These are phyloP conservation scores for Chrysoporthe cubensis DNA, from an alignment of 2,329 filamentous ascomycete genomes.

Conservation along the genomic window DNA sequence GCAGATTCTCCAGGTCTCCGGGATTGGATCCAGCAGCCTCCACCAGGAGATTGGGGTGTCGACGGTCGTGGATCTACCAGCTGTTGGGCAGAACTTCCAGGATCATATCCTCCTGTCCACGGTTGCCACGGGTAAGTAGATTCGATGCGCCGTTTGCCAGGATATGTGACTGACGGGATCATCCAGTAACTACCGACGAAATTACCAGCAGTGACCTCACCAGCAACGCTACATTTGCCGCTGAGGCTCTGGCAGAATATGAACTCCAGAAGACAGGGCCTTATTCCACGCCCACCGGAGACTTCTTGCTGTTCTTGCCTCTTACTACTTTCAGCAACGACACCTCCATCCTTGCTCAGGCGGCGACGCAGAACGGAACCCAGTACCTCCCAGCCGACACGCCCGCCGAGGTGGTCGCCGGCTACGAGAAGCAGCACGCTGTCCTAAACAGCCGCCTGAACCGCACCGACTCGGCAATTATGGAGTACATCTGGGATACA, in stretches of 20 bases:
- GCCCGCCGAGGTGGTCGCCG: constrained; percentile 32
- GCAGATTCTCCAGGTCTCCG: constrained; percentile 48
- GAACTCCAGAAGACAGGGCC: constrained; percentile 36
- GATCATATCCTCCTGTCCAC: constrained; percentile 36
- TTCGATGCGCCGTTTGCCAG: constrained; percentile 28
- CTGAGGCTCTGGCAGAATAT: constrained; percentile 33
- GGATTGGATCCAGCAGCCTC: constrained; percentile 43
- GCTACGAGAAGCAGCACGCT: constrained; percentile 36
- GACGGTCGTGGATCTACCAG: constrained; percentile 59
- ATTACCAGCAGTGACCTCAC: constrained; percentile 31
- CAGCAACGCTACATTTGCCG: constrained; percentile 35
- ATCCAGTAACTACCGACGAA: constrained; percentile 26
- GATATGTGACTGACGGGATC: not conserved
- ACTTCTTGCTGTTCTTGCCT: constrained; percentile 30
- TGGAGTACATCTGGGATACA: constrained; percentile 32
- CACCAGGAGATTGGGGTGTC: constrained; percentile 50
- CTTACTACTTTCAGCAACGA: constrained; percentile 13
- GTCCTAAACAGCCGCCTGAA: constrained; percentile 31
- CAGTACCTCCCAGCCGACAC: constrained; percentile 29
- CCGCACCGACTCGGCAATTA: constrained; percentile 33
- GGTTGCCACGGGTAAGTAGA: constrained; percentile 2
- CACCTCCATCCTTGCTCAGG: constrained; percentile 16
- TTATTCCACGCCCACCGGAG: constrained; percentile 36
- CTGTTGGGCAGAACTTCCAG: constrained; percentile 57
- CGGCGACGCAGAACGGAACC: constrained; percentile 34